Evolutionary conservation across 2,329 filamentous ascomycete genomes (phyloP).

Genomic region (Phialocephala subalpina): DNA sequence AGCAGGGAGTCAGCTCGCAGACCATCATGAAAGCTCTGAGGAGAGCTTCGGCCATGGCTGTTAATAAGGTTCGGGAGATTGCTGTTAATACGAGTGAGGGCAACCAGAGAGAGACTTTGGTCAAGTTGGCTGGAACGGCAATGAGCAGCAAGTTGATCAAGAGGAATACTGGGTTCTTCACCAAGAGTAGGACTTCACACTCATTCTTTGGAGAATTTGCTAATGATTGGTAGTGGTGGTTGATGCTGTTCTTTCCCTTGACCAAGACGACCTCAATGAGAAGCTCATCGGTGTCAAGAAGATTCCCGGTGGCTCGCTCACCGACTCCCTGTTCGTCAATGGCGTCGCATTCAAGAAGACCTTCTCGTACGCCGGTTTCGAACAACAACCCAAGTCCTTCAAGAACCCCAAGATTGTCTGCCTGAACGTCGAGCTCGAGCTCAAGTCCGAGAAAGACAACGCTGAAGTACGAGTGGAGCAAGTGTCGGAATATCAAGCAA

Average conservation of each 20-base stretch:
- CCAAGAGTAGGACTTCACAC: slow-evolving; percentile 74
- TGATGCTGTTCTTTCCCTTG: slow-evolving; percentile 91
- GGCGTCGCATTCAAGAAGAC: slow-evolving; percentile 99
- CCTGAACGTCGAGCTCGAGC: slow-evolving; percentile 95
- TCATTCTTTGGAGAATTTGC: slow-evolving; percentile 31
- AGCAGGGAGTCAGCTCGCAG: slow-evolving; percentile 96
- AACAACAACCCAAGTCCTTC: slow-evolving; percentile 98
- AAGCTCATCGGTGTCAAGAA: slow-evolving; percentile 99
- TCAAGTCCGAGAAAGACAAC: slow-evolving; percentile 99
- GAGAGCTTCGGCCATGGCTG: slow-evolving; percentile 86
- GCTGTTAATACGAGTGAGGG: slow-evolving; percentile 83
- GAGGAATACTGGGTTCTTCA: slow-evolving; percentile 96
- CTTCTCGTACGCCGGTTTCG: slow-evolving; percentile 98
- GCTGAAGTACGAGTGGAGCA: slow-evolving; percentile 98
- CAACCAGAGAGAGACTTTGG: slow-evolving; percentile 86
- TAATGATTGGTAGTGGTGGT: slow-evolving; percentile 79
- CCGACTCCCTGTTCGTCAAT: slow-evolving; percentile 96
- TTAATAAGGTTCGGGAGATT: slow-evolving; percentile 99
- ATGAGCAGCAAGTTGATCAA: slow-evolving; percentile 99
- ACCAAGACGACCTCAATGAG: slow-evolving; percentile 97
- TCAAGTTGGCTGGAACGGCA: slow-evolving; percentile 90
- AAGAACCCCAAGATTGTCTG: slow-evolving; percentile 95
- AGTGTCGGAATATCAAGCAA: slow-evolving; percentile 98
- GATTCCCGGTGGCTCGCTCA: slow-evolving; percentile 93
- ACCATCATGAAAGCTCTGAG: slow-evolving; percentile 96